phyloP scores from a whole-genome alignment of 345 rosid species.

The Chamaenerion angustifolium region DNA sequence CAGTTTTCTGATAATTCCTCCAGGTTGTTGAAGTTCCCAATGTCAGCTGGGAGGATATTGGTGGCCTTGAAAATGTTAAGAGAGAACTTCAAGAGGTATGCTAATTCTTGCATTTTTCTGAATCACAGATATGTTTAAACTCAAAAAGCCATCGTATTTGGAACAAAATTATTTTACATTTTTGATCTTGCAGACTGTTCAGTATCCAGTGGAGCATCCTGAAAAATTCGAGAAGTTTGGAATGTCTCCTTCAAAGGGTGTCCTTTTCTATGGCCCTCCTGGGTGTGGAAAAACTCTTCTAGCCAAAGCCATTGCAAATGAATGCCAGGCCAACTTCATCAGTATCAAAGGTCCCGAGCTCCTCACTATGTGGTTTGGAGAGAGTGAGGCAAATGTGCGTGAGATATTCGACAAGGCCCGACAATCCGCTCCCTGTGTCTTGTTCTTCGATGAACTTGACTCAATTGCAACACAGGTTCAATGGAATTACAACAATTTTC shows the following conservation, averaged over 20 bases:
- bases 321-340: conserved; percentile 94
- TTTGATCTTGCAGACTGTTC: conserved; percentile 59
- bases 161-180: not conserved
- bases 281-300: conserved; percentile 97
- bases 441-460: conserved; percentile 91
- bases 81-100: conserved; percentile 95
- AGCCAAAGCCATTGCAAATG: conserved; percentile 95
- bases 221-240: conserved; percentile 95
- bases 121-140: not conserved
- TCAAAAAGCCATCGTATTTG: not conserved
- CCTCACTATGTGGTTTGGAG: conserved; percentile 99
- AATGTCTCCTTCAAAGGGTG: conserved; percentile 97
- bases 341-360: conserved; percentile 92
- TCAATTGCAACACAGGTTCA: conserved; percentile 90
- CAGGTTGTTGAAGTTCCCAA: conserved; percentile 98
- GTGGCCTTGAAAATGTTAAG: conserved; percentile 91
- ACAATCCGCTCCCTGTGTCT: conserved; percentile 87
- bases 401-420: conserved; percentile 97
- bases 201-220: conserved; percentile 97
- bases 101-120: not conserved
- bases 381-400: conserved; percentile 91
- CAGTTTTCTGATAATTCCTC: not conserved
- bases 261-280: conserved; percentile 92
- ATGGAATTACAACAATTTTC: not conserved
- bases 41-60: conserved; percentile 79